phyloP scores from a whole-genome alignment of 148 eudicot species.

The Suaeda aralocaspica region DNA sequence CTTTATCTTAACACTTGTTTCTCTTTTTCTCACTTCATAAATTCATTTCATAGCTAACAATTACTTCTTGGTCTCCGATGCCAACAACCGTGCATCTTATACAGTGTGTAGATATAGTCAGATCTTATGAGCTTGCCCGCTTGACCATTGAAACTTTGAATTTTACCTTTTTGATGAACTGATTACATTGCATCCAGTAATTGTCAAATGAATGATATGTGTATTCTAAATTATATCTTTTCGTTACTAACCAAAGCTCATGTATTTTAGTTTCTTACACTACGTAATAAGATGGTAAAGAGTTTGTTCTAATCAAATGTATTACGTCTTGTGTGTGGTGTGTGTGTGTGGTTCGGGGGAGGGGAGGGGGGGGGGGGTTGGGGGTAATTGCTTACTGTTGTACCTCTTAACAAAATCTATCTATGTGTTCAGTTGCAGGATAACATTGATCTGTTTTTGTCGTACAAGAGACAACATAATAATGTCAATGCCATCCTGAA shows the following conservation, averaged over 20 bases:
- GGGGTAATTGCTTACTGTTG: neutral
- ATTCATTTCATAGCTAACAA: neutral
- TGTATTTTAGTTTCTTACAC: neutral
- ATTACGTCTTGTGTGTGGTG: too few relatives aligned
- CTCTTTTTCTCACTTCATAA: neutral
- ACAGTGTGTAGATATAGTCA: too few relatives aligned
- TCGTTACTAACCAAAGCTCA: neutral
- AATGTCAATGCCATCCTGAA: constrained; percentile 45
- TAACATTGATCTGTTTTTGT: constrained; percentile 52
- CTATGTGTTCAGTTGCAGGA: constrained; percentile 55
- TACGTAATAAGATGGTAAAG: too few relatives aligned
- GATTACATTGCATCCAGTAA: neutral
- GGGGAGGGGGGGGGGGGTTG: neutral
- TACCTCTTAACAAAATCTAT: constrained; percentile 8
- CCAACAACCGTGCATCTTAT: too few relatives aligned
- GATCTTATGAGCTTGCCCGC: too few relatives aligned
- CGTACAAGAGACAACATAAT: constrained; percentile 62
- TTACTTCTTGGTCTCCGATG: neutral
- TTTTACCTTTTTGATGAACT: too few relatives aligned
- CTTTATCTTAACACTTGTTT: neutral
- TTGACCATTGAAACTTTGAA: too few relatives aligned
- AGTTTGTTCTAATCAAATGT: too few relatives aligned
- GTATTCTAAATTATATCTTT: neutral
- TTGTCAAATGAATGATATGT: too few relatives aligned
- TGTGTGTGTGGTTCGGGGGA: too few relatives aligned